A percentile compares a stretch with the other conserved stretches of the same genome.
Conservation (phyloP, 2,329 filamentous ascomycete genomes). For the Arachnomyces sp. region DNA sequence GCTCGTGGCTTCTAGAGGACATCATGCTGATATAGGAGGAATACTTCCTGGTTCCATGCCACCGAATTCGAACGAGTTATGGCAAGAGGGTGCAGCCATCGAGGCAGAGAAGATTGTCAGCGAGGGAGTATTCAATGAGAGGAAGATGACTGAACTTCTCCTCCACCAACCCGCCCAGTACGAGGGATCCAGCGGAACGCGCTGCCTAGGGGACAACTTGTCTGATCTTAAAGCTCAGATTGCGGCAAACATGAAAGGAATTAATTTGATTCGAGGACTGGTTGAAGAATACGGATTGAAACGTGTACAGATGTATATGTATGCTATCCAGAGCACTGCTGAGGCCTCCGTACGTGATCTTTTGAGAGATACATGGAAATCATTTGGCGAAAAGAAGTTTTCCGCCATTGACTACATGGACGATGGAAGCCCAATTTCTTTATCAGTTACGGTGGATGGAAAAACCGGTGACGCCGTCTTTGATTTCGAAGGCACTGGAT, state of each 20-base stretch:
- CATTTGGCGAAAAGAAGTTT: constrained; percentile 64
- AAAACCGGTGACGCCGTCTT: constrained; percentile 69
- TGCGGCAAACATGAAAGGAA: constrained; percentile 79
- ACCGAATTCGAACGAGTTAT: constrained; percentile 42
- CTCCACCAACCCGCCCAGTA: constrained; percentile 66
- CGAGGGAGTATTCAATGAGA: constrained; percentile 70
- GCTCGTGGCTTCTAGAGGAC: constrained; percentile 71
- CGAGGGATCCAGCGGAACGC: constrained; percentile 68
- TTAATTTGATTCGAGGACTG: constrained; percentile 64
- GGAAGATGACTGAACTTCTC: constrained; percentile 63
- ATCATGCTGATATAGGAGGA: constrained; percentile 79
- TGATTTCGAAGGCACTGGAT: constrained; percentile 69
- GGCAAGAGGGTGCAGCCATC: constrained; percentile 42
- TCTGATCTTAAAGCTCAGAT: constrained; percentile 83
- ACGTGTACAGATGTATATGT: constrained; percentile 78
- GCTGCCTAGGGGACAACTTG: constrained; percentile 74
- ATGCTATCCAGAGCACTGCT: constrained; percentile 71
- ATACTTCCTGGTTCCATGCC: constrained; percentile 80
- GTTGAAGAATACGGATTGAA: constrained; percentile 72
- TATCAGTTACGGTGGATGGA: constrained; percentile 67
- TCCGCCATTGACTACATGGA: constrained; percentile 78
- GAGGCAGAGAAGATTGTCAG: constrained; percentile 58
- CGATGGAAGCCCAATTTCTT: constrained; percentile 68
- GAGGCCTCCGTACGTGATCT: constrained; percentile 67
- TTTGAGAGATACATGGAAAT: constrained; percentile 61